phyloP scores from a whole-genome alignment of 1,284 basidiomycete genomes.

The Takashimella tepidaria region DNA sequence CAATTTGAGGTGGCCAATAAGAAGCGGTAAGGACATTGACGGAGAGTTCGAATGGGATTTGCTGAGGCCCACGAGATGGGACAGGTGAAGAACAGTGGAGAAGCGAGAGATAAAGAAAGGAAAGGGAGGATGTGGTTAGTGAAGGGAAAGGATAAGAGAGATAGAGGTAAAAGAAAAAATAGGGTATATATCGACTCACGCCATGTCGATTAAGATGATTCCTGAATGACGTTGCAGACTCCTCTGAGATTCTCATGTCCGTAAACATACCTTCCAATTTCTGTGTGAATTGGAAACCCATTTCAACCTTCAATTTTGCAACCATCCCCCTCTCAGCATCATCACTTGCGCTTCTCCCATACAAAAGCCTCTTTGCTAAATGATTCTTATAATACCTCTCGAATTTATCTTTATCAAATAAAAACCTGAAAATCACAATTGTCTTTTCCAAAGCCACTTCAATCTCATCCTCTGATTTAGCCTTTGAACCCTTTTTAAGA shows the following conservation, averaged over 20 bases:
- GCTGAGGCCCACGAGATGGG: no score
- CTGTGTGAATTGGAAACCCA: constrained; percentile 92
- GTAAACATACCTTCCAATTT: constrained; percentile 99
- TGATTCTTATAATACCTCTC: constrained; percentile 98
- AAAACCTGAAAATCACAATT: constrained; percentile 89
- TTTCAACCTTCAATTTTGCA: constrained; percentile 91
- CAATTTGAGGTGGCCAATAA: constrained; percentile 72
- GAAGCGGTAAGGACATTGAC: constrained; percentile 90
- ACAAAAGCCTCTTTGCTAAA: constrained; percentile 84
- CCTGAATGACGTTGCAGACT: constrained; percentile 70
- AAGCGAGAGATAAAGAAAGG: no score
- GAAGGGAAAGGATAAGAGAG: background rate
- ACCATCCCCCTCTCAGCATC: constrained; percentile 98
- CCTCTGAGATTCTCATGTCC: constrained; percentile 87
- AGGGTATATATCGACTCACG: constrained; percentile 11
- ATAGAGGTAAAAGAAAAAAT: background rate
- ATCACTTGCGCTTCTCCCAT: constrained; percentile 83
- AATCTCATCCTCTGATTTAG: constrained; percentile 93
- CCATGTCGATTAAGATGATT: constrained; percentile 30
- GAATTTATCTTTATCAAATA: constrained; percentile 95
- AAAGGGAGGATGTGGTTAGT: no score
- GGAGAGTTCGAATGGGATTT: constrained; percentile 68
- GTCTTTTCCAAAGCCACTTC: constrained; percentile 88
- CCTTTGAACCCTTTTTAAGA: constrained; percentile 90
- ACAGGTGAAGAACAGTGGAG: background rate